Percentiles rank a stretch among this genome's conserved stretches.
Conservation (phyloP, 495 filamentous ascomycete genomes). For the Podospora pseudopauciseta region DNA sequence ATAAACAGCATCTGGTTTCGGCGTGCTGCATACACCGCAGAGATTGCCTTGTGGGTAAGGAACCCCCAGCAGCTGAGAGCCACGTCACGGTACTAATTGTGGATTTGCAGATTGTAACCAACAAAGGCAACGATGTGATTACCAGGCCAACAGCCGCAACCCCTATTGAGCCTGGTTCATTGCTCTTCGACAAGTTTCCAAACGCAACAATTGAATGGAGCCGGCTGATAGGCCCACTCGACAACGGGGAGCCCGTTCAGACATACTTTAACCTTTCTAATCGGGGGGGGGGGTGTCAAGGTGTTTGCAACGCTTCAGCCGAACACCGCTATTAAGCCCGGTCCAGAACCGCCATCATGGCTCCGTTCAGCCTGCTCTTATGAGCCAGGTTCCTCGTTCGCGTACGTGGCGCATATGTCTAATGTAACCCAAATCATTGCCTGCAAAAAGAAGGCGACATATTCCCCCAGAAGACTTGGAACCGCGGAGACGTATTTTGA, state of each 20-base stretch:
- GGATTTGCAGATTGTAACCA: not conserved
- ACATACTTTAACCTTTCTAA: not conserved
- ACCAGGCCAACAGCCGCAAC: not conserved
- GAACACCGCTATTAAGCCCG: not conserved
- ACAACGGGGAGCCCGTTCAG: not conserved
- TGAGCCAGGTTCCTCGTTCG: not conserved
- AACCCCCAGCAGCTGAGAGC: not conserved
- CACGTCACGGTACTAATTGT: not conserved
- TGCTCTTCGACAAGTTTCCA: not conserved
- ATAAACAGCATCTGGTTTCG: constrained; percentile 1
- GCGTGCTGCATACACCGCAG: not conserved
- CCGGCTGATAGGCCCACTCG: not conserved
- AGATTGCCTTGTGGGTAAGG: not conserved
- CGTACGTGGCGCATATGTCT: not conserved
- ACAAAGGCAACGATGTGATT: not conserved
- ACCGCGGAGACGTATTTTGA: not conserved
- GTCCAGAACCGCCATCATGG: not conserved
- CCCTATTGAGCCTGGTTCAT: not conserved
- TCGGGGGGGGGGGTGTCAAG: not conserved
- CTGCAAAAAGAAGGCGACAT: not conserved
- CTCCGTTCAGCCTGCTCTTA: not conserved
- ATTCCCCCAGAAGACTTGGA: not conserved
- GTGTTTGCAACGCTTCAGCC: not conserved
- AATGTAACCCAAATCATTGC: not conserved
- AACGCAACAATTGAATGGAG: too few species aligned